phyloP scores from a whole-genome alignment of 495 filamentous ascomycete species.

The Aspergillus olivimuriae region DNA sequence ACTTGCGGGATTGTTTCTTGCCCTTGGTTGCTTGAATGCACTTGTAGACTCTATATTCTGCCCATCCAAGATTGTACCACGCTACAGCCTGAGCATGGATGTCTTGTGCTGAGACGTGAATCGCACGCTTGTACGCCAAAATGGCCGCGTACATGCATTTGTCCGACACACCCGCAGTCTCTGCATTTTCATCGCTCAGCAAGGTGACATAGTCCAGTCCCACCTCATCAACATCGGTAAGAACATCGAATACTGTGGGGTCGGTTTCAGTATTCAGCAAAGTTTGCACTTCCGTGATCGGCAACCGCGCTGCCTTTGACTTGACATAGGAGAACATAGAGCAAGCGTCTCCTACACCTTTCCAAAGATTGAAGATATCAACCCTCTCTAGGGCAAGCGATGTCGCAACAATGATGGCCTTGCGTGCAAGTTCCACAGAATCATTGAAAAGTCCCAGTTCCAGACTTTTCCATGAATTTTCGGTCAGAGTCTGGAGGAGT shows the following conservation, averaged over 20 bases:
- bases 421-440: conserved; percentile 57
- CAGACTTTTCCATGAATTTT: conserved; percentile 69
- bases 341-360: conserved; percentile 84
- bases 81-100: conserved; percentile 88
- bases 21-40: conserved; percentile 42
- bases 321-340: conserved; percentile 75
- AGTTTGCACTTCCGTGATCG: conserved; percentile 42
- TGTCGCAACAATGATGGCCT: conserved; percentile 50
- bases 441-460: conserved; percentile 80
- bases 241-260: conserved; percentile 48
- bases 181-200: conserved; percentile 38
- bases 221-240: conserved; percentile 68
- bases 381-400: conserved; percentile 44
- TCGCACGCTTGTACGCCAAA: conserved; percentile 78
- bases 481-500: conserved; percentile 77
- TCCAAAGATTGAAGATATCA: conserved; percentile 92
- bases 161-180: conserved; percentile 31
- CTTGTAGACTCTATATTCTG: conserved; percentile 74
- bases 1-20: conserved; percentile 47
- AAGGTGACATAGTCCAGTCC: conserved; percentile 34
- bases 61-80: conserved; percentile 95
- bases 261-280: conserved; percentile 51
- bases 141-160: conserved; percentile 61
- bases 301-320: conserved; percentile 51
- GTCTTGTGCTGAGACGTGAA: conserved; percentile 66